A percentile compares a stretch with the other conserved stretches of the same genome.
These are phyloP conservation scores for Quercus berberidifolia DNA, from an alignment of 306 rosid genomes.

Conservation along the genomic window DNA sequence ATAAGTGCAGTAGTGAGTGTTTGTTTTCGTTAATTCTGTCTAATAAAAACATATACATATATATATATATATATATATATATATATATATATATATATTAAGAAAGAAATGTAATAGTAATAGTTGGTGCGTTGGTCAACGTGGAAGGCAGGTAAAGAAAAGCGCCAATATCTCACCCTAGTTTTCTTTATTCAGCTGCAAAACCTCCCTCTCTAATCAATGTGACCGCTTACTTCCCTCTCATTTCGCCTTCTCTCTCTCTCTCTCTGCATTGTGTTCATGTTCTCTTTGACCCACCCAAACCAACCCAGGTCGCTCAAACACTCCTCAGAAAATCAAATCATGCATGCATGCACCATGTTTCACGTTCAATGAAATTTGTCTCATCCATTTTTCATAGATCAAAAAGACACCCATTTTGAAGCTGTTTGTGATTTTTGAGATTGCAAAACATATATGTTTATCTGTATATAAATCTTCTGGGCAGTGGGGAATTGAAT, in stretches of 20 bases:
- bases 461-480: no score
- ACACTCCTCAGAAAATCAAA: conserved; percentile 6
- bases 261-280: conserved; percentile 25
- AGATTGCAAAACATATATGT: neutral
- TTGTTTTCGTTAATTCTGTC: neutral
- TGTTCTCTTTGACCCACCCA: conserved; percentile 15
- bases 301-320: neutral
- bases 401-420: conserved; percentile 11
- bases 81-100: no score
- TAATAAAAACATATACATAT: neutral
- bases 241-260: conserved; percentile 45
- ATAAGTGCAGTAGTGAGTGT: neutral
- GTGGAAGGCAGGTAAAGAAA: conserved; percentile 41
- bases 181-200: conserved; percentile 22
- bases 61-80: neutral
- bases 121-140: conserved; percentile 4
- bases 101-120: no score
- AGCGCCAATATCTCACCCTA: conserved; percentile 63
- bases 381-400: conserved; percentile 8
- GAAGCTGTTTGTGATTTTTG: neutral
- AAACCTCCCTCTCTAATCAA: conserved; percentile 28
- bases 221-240: conserved; percentile 56
- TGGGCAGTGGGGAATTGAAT: conserved; percentile 23
- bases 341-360: neutral
- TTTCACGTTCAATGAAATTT: neutral